These are phyloP conservation scores for Amylostereum areolatum DNA, from an alignment of 1,284 basidiomycete species.

Conservation along the genomic window DNA sequence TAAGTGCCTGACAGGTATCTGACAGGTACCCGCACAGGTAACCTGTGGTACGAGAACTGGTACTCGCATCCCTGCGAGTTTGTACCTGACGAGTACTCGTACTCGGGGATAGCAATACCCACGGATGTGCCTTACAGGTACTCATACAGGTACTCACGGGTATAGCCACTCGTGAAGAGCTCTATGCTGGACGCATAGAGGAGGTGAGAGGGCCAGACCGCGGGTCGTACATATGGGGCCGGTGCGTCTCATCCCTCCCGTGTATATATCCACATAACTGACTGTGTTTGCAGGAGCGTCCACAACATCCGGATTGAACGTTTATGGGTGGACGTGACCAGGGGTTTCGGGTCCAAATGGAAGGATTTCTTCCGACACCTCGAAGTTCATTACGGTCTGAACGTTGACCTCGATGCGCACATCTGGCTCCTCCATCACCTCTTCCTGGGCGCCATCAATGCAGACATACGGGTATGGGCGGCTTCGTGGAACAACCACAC, in stretches of 20 bases:
- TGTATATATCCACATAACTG: constrained; percentile 2
- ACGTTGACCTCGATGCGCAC: constrained; percentile 14
- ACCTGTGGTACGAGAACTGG: no score
- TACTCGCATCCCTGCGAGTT: no score
- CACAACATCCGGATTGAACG: constrained; percentile 30
- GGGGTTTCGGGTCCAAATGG: constrained; percentile 19
- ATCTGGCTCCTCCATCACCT: constrained; percentile 26
- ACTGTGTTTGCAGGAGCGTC: constrained; percentile 15
- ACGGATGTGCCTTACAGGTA: constrained; percentile 8
- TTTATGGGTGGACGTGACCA: constrained; percentile 29
- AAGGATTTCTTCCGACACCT: constrained; percentile 22
- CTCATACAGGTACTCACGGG: no score
- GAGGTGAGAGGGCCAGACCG: constrained; percentile 12
- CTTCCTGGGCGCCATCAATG: constrained; percentile 18
- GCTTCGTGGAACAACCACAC: constrained; percentile 18
- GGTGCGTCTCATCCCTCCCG: constrained; percentile 16
- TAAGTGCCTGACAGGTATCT: no score
- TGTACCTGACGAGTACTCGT: no score
- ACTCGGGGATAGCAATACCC: constrained; percentile 25
- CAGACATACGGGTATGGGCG: constrained; percentile 15
- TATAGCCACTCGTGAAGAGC: constrained; percentile 20
- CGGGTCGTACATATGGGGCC: constrained; percentile 31
- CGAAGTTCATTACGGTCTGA: constrained; percentile 17
- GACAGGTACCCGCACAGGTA: no score
- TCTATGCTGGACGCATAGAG: constrained; percentile 24